phyloP scores from a whole-genome alignment of 2,329 filamentous ascomycete species.

The Beauveria sp. region DNA sequence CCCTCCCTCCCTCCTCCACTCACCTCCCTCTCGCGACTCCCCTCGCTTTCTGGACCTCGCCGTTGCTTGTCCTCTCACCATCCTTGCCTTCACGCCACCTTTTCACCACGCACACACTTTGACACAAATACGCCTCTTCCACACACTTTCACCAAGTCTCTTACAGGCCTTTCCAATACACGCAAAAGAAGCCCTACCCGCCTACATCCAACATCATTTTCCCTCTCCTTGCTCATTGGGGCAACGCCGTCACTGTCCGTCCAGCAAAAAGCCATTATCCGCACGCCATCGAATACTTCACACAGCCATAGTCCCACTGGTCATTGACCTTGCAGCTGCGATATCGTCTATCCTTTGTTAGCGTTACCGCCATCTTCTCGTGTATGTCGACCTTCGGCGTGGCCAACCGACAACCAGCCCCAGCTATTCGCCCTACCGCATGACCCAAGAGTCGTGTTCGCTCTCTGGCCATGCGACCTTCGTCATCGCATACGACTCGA shows the following conservation, averaged over 20 bases:
- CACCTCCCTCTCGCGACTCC: not conserved
- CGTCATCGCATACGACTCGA: constrained; percentile 1
- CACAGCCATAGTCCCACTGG: not conserved
- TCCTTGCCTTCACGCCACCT: not conserved
- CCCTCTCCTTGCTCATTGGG: not conserved
- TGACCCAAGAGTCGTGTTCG: not conserved
- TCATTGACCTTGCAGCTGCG: not conserved
- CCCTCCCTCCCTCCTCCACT: not conserved
- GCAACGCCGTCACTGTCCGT: not conserved
- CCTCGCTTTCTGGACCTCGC: not conserved
- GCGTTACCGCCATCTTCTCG: not conserved
- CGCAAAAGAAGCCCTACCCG: not conserved
- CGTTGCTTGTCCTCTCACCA: not conserved
- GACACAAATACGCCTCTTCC: not conserved
- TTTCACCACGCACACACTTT: not conserved
- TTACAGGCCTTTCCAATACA: not conserved
- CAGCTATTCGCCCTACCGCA: not conserved
- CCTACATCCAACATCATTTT: not conserved
- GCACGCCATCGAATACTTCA: not conserved
- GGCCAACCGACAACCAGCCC: not conserved
- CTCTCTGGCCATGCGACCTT: constrained; percentile 15
- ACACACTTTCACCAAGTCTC: not conserved
- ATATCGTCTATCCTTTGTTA: not conserved
- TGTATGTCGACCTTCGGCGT: not conserved
- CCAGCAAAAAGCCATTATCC: not conserved